Percentiles rank a stretch among this genome's conserved stretches.
Conservation (phyloP, 108 stramenopile species). For the Nannochloropsis granulata region DNA sequence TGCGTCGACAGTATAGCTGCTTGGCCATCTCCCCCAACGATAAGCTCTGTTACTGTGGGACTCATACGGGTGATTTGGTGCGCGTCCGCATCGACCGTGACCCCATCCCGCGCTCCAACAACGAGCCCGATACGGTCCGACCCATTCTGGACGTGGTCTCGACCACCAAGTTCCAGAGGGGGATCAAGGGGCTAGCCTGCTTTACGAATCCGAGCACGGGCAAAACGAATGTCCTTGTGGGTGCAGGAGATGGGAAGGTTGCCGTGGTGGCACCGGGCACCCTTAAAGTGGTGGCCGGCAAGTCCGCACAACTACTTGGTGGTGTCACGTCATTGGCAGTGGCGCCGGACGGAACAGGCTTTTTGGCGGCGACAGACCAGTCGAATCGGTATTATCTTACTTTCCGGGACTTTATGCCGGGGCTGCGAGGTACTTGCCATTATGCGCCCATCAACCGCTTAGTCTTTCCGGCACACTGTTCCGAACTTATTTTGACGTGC, state of each 20-base stretch:
- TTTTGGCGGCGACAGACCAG: constrained; percentile 46
- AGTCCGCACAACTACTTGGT: constrained; percentile 45
- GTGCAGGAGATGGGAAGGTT: constrained; percentile 61
- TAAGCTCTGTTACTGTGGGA: constrained; percentile 54
- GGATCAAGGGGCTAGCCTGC: constrained; percentile 41
- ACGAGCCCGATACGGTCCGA: constrained; percentile 50
- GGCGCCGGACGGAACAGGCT: constrained; percentile 39
- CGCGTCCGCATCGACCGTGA: constrained; percentile 58
- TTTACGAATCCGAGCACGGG: constrained; percentile 54
- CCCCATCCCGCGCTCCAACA: constrained; percentile 47
- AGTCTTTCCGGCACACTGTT: constrained; percentile 49
- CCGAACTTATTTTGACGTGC: constrained; percentile 61
- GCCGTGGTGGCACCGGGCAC: constrained; percentile 43
- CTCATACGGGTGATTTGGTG: constrained; percentile 63
- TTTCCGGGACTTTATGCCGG: constrained; percentile 47
- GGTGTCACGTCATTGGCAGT: constrained; percentile 53
- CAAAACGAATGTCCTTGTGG: constrained; percentile 57
- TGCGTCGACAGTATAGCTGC: constrained; percentile 54
- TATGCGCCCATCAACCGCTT: constrained; percentile 56
- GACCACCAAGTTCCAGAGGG: constrained; percentile 48
- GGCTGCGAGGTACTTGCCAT: constrained; percentile 64
- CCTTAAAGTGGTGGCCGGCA: constrained; percentile 45
- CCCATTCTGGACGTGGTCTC: constrained; percentile 45
- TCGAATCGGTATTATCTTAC: constrained; percentile 41
- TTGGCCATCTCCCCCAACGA: constrained; percentile 57